A percentile compares a stretch with the other conserved stretches of the same genome.
These are phyloP conservation scores for Cucurbitaria berberidis DNA, from an alignment of 2,329 filamentous ascomycete species.

Conservation along the genomic window DNA sequence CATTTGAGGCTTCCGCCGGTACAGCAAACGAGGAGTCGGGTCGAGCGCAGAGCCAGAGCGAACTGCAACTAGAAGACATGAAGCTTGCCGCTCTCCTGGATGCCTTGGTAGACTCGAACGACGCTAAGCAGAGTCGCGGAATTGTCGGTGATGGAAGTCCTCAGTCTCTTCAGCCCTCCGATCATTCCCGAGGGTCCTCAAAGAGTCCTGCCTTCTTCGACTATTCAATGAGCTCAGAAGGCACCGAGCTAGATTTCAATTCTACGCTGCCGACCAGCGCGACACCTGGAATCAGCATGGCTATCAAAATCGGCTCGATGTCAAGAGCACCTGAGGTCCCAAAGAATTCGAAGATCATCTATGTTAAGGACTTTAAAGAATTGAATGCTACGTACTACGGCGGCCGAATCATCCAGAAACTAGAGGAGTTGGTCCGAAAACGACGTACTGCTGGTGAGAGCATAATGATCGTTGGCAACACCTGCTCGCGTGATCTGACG, in stretches of 20 bases:
- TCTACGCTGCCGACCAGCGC: constrained; percentile 27
- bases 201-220: constrained; percentile 39
- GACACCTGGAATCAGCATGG: constrained; percentile 19
- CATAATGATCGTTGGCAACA: constrained; percentile 81
- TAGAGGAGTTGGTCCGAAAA: constrained; percentile 74
- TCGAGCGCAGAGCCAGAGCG: constrained; percentile 32
- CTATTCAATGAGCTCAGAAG: constrained; percentile 30
- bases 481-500: constrained; percentile 60
- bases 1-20: constrained; percentile 17
- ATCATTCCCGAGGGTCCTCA: constrained; percentile 1
- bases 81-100: constrained; percentile 45
- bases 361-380: constrained; percentile 81
- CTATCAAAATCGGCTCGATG: constrained; percentile 28
- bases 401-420: constrained; percentile 68
- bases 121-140: constrained; percentile 35
- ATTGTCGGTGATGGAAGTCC: constrained; percentile 8
- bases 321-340: constrained; percentile 20
- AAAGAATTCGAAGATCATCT: constrained; percentile 69
- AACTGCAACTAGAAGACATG: constrained; percentile 46
- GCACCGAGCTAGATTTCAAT: constrained; percentile 32
- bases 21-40: constrained; percentile 20
- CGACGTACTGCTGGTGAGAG: constrained; percentile 73
- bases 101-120: constrained; percentile 39
- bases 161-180: background rate
- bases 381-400: constrained; percentile 74